phyloP scores from a whole-genome alignment of 768 basidiomycete genomes.

The Lanmaoa rubissima region DNA sequence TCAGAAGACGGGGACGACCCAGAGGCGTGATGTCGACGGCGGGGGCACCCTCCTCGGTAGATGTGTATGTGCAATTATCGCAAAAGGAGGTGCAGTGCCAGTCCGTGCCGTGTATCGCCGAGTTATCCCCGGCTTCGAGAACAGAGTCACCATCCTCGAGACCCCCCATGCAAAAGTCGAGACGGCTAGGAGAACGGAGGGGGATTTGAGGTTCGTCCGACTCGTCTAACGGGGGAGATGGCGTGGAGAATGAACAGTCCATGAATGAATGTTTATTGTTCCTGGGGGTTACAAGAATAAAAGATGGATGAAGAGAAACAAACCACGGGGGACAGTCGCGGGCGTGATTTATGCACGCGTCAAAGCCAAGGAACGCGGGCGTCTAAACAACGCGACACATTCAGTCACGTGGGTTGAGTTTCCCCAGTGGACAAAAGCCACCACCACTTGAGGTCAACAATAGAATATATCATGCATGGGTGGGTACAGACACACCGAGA shows the following conservation, averaged over 20 bases:
- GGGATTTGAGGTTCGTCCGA: constrained; percentile 25
- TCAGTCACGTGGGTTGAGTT: constrained; percentile 27
- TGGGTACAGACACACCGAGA: constrained; percentile 24
- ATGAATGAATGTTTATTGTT: background rate
- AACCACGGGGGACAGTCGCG: background rate
- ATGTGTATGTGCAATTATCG: background rate
- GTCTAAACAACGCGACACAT: constrained; percentile 19
- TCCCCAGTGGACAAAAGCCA: constrained; percentile 3
- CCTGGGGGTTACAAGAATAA: too few relatives aligned
- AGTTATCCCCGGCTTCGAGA: background rate
- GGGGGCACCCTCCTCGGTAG: constrained; percentile 11
- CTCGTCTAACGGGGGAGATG: constrained; percentile 9
- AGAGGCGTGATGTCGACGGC: background rate
- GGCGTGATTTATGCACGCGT: constrained; percentile 12
- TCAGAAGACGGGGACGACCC: background rate
- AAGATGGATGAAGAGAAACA: background rate
- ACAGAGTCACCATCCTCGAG: background rate
- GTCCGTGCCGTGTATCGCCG: constrained; percentile 7
- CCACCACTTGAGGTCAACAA: constrained; percentile 8
- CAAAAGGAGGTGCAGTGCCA: constrained; percentile 10
- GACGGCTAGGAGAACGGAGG: constrained; percentile 47
- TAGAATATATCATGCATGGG: background rate
- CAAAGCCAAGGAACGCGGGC: constrained; percentile 4
- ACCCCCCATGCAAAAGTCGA: constrained; percentile 37
- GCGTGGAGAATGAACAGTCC: constrained; percentile 9